Evolutionary conservation across 192 early-diverging fungal species (phyloP), one percentile per base, ranked within the genome.

Genomic region (Backusella circina): DNA sequence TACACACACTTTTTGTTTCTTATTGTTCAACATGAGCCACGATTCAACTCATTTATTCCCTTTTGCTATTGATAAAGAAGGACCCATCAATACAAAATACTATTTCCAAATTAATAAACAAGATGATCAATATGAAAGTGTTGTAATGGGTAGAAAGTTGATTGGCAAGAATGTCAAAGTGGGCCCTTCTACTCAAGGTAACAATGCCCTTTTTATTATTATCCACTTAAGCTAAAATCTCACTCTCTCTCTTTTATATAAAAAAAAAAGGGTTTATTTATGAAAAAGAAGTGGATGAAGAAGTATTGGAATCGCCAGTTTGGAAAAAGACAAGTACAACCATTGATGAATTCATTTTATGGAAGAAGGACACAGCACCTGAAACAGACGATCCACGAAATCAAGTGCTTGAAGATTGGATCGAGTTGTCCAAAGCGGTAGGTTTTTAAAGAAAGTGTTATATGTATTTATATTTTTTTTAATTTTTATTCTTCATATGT

Each of bases 331-430:
- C 39, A 28, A 31, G 1, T 1, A 70, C 69, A 47, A 70, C 69
- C 4, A 70, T 70, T 41, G 38, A 70, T 16, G 69, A 70, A 30
- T 70, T 70, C 18, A 70, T 70, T 18, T 70, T 70, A 47, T 70
- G 69, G 69, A 47, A 44, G 31, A 70, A 70, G 38, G 69, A 70
- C 26, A 47, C 39, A 47, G 69, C 69, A 18, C 69, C 69, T 16
- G 39, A 47, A 23, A 4, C 23, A 16, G 23, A 70, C 9, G 69
- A 70, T 30, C 69, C 69, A 16, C 21, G 69, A 47, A 44, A 39
- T 26, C n/a, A 47, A 13, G 69, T 38, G 1, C 39, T 70, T 30
- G 39, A 47, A 30, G 21, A 70, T 30, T 70, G 69, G 69, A 70
- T 70, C 13, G 38, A 70, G 13, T 18, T 70, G 26, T 26, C 69